phyloP scores from a whole-genome alignment of 2,329 filamentous ascomycete species.

The Coniosporium tulheliwenetii region DNA sequence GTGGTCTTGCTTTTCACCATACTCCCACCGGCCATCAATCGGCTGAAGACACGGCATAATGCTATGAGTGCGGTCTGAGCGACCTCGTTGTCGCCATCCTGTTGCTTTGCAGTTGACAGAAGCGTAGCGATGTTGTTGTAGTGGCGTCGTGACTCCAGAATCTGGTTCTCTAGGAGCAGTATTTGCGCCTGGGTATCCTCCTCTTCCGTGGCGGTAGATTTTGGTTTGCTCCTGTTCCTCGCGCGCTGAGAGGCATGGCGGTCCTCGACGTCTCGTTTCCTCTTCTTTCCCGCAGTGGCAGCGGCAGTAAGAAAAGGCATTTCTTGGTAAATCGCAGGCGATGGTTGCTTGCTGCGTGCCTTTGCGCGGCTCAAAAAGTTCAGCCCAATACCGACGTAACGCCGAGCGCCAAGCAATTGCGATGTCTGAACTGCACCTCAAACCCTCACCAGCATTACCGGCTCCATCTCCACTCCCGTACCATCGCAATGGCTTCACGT shows the following conservation, averaged over 20 bases:
- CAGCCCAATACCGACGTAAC: too few species aligned
- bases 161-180: constrained; percentile 60
- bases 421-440: not conserved
- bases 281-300: constrained; percentile 16
- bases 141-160: constrained; percentile 72
- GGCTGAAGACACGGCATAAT: constrained; percentile 73
- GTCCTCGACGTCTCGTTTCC: constrained; percentile 20
- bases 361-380: too few species aligned
- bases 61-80: constrained; percentile 59
- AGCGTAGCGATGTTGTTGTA: constrained; percentile 80
- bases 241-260: not conserved
- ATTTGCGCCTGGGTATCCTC: constrained; percentile 49
- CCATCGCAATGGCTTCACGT: constrained; percentile 87
- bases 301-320: constrained; percentile 1
- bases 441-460: not conserved
- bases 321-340: too few species aligned
- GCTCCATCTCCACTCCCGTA: constrained; percentile 23
- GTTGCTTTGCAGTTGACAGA: constrained; percentile 37
- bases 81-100: constrained; percentile 32
- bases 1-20: constrained; percentile 49
- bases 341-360: too few species aligned
- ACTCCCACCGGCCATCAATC: constrained; percentile 58
- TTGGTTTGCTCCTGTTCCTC: not conserved
- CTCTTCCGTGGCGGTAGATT: constrained; percentile 14
- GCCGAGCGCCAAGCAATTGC: not conserved